Percentiles rank a stretch among this genome's conserved stretches.
Conservation (phyloP, 305 asterid species). For the Fraxinus floribunda region DNA sequence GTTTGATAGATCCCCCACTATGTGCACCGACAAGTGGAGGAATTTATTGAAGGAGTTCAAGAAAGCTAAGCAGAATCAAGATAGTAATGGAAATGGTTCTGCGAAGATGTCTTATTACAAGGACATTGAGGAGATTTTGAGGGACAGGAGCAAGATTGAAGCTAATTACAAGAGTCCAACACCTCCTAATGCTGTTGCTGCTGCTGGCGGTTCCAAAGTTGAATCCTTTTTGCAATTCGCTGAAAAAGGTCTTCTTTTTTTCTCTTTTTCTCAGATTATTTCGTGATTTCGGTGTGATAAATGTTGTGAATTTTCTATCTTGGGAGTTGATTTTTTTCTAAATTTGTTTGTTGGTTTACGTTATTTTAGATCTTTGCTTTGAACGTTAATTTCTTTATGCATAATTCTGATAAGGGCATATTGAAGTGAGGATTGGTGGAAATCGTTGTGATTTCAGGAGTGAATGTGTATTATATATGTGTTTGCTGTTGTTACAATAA, state of each 20-base stretch:
- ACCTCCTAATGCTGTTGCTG: conserved; percentile 21
- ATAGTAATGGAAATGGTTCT: conserved; percentile 35
- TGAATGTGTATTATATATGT: background rate
- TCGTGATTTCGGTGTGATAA: background rate
- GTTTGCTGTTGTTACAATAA: conserved; percentile 3
- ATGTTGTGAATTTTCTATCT: background rate
- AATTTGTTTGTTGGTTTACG: conserved; percentile 1
- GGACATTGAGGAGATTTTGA: conserved; percentile 75
- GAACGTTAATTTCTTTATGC: background rate
- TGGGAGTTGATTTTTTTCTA: background rate
- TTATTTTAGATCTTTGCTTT: conserved; percentile 6
- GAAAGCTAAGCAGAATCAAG: conserved; percentile 53
- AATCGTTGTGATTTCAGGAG: background rate
- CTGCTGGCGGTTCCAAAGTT: conserved; percentile 39
- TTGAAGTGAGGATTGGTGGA: background rate
- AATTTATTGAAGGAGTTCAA: conserved; percentile 71
- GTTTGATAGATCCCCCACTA: conserved; percentile 86
- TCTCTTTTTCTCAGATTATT: background rate
- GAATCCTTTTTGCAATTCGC: conserved; percentile 69
- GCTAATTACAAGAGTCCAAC: conserved; percentile 37
- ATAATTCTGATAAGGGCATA: background rate
- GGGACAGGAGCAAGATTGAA: conserved; percentile 57
- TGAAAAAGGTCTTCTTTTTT: conserved; percentile 47
- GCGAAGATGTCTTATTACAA: conserved; percentile 61
- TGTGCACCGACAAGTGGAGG: conserved; percentile 96